Evolutionary conservation across 106 monocot genomes (phyloP).

Genomic region (Xerophyta viscosa): DNA sequence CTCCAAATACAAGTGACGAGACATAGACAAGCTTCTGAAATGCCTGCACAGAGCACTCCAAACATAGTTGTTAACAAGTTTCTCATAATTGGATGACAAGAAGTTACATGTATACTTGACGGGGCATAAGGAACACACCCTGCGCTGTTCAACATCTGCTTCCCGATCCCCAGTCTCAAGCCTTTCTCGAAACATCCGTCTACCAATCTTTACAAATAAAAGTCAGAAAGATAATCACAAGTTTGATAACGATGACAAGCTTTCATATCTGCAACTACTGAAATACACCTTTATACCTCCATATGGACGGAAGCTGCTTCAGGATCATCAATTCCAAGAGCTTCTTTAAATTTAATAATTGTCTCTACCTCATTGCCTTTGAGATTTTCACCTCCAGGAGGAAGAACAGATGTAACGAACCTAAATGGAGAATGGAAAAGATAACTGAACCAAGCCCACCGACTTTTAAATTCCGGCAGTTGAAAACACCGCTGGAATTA

Average conservation of each 20-base stretch:
- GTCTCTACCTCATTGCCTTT: constrained; percentile 82
- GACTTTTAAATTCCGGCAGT: no score
- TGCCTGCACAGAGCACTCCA: constrained; percentile 53
- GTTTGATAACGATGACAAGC: no score
- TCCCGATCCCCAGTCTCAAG: constrained; percentile 87
- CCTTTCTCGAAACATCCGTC: constrained; percentile 81
- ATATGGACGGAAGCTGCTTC: constrained; percentile 95
- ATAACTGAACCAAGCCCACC: background rate
- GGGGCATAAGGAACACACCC: constrained; percentile 27
- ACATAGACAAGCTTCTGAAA: constrained; percentile 97
- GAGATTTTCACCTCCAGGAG: constrained; percentile 74
- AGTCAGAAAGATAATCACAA: no score
- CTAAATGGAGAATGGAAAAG: constrained; percentile 20
- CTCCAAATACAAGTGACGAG: constrained; percentile 83
- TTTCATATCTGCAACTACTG: no score
- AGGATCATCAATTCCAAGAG: constrained; percentile 90
- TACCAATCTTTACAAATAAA: constrained; percentile 56
- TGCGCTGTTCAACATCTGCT: constrained; percentile 73
- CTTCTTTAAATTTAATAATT: constrained; percentile 81
- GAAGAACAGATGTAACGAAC: constrained; percentile 70
- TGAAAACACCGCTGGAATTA: no score
- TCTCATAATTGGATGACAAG: no score
- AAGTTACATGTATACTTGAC: no score
- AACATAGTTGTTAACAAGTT: no score
- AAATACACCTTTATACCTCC: constrained; percentile 65